Base-by-base conservation (phyloP, 257 asterid species). In the Nicotiana sylvestris region DNA sequence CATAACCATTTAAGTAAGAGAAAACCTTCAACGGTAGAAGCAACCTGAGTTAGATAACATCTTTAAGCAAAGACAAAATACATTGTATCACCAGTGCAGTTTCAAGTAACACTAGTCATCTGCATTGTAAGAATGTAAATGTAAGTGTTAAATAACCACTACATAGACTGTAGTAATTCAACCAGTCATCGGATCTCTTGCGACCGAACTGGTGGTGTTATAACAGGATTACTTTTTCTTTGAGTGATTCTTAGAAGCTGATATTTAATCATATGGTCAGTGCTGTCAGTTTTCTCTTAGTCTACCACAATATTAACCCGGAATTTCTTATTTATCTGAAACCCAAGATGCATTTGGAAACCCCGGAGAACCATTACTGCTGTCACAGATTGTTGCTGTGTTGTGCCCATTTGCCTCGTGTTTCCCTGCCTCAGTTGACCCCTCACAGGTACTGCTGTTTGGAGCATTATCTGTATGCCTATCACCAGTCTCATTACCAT, bases 401-500 rank as follows among this genome's bases (percentile, higher is more conserved):
- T 30, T 30, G 76, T 66, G 67, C 29, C 62, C 80, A 49, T 74
- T 27, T 49, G 66, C 78, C 57, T 69, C 81, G 10, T 72, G 89
- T 58, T 84, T 56, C 78, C 18, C 84, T 77, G 83, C 82, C 68
- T 56, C 83, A 60, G 16, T 55, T 57, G 84, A 74, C 10, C 33
- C 70, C 69, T 74, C 84, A 79, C 84, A 12, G 17, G 85, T 55
- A 76, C 77, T 86, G 76, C 91, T 81, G 57, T 87, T 92, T n/a
- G 91, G 93, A 83, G 89, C 82, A 57, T 93, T 95, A 25, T 86
- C 89, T 77, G 93, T 92, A 11, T 92, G 95, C 56, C 93, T 93
- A 87, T 89, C 89, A 72, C 86, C 86, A 83, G 90, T 87, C 60
- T 83, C 91, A 70, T 85, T 90, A 29, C 95, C 97, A 82, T 92